Evolutionary conservation across 176 grass and related monocot genomes (phyloP), one percentile per base, ranked within the genome.

Genomic region (Aegilops umbellulata): DNA sequence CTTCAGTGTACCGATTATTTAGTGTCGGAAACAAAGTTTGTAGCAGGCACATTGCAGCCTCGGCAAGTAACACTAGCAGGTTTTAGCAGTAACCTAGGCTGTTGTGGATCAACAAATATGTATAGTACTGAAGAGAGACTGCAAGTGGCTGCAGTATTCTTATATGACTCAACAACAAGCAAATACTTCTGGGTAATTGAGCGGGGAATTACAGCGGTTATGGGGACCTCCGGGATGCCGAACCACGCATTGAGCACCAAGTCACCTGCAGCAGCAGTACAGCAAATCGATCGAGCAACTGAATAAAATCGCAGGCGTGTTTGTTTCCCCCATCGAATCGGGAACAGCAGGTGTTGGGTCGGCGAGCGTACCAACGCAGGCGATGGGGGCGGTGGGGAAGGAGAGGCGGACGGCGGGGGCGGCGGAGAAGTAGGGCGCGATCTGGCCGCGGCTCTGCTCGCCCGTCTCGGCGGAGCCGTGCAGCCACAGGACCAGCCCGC

Each of bases 321-420:
- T 24, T 38, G 12, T n/a, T 26, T 19, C 8, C 27, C 27, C n/a
- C 2, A 13, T 79, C 3, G 60, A 80, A 44, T 10, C 19, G 22
- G 13, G 36, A 17, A 39, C 1, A 79, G 35, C 10, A 9, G 16
- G 14, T 49, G 46, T 16, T 49, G 14, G 46, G 46, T 1, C 5
- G 17, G 47, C 1, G 47, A 6, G 47, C 78, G 71, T 73, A 91
- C 92, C 38, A 70, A 84, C 84, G 86, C 89, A 91, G 26, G 63
- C 24, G 74, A 90, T 78, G 69, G 87, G 85, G 19, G 93, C 90
- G 61, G 87, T 92, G 62, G 89, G 93, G 79, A 94, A 94, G 49
- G 87, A 85, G 16, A 89, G 82, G 8, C 88, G 74, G 82, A 91
- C 42, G 60, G 70, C 72, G 85, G 67, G 46, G 38, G 15, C 41